These are phyloP conservation scores for Ogataea haglerorum DNA, from an alignment of 805 yeast species.

Conservation along the genomic window DNA sequence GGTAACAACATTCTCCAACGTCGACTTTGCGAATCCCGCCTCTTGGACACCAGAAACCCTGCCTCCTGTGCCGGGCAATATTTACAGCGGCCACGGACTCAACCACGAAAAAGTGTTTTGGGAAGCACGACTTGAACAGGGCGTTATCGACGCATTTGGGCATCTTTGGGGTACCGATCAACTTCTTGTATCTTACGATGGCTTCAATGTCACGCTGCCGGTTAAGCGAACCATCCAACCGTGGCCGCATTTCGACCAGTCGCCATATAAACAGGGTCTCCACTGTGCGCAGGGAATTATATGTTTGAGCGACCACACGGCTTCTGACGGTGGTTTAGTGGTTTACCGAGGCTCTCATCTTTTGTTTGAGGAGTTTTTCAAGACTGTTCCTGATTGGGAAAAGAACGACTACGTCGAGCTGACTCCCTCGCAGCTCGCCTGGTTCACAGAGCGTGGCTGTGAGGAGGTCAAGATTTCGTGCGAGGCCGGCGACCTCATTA, in stretches of 20 bases:
- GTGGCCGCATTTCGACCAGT: slow-evolving; percentile 34
- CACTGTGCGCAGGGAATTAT: slow-evolving; percentile 35
- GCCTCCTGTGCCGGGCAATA: slow-evolving; percentile 24
- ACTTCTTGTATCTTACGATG: slow-evolving; percentile 31
- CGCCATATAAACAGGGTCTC: slow-evolving; percentile 29
- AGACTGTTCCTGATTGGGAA: slow-evolving; percentile 24
- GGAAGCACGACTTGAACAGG: slow-evolving; percentile 32
- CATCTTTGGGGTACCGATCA: slow-evolving; percentile 33
- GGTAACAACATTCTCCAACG: slow-evolving; percentile 19
- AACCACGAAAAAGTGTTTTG: slow-evolving; percentile 33
- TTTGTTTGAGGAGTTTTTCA: slow-evolving; percentile 25
- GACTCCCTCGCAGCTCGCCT: slow-evolving; percentile 21
- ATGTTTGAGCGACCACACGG: slow-evolving; percentile 19
- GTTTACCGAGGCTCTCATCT: slow-evolving; percentile 27
- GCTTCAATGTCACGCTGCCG: slow-evolving; percentile 29
- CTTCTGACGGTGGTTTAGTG: slow-evolving; percentile 32
- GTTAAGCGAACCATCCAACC: background rate
- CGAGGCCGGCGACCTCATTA: slow-evolving; percentile 34
- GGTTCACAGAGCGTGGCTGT: slow-evolving; percentile 27
- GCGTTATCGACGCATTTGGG: slow-evolving; percentile 25
- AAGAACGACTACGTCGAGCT: slow-evolving; percentile 19
- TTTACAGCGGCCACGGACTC: slow-evolving; percentile 16
- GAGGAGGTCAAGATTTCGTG: slow-evolving; percentile 28
- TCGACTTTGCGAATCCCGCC: slow-evolving; percentile 24
- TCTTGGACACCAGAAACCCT: slow-evolving; percentile 30